Percentiles rank a stretch among this genome's conserved stretches.
phyloP scores from a whole-genome alignment of 306 rosid species.

The Dicorynia guianensis region DNA sequence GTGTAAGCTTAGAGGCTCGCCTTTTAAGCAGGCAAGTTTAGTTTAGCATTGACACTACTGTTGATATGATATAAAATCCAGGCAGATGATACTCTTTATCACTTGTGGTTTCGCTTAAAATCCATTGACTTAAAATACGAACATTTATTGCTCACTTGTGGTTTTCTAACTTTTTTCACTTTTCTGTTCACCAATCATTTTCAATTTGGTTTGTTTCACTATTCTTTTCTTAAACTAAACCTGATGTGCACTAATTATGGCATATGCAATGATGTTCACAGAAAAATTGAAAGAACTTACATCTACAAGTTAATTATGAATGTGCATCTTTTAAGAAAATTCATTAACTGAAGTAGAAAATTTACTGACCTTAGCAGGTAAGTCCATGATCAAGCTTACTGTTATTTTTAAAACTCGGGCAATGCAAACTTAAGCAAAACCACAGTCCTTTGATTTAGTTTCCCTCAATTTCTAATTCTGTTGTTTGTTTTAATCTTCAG shows the following conservation, averaged over 20 bases:
- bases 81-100: conserved; percentile 21
- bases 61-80: conserved; percentile 8
- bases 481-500: conserved; percentile 60
- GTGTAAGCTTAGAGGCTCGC: conserved; percentile 88
- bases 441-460: conserved; percentile 1
- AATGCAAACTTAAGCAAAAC: conserved; percentile 7
- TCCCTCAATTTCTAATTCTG: conserved; percentile 43
- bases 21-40: conserved; percentile 80
- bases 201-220: not conserved
- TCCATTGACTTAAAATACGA: conserved; percentile 3
- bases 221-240: not conserved
- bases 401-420: not conserved
- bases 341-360: conserved; percentile 9
- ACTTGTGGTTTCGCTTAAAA: conserved; percentile 25
- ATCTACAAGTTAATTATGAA: not conserved
- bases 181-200: conserved; percentile 2
- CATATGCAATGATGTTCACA: conserved; percentile 10
- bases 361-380: conserved; percentile 13
- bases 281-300: conserved; percentile 12
- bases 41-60: conserved; percentile 1
- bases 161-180: conserved; percentile 12
- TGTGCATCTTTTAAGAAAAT: not conserved
- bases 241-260: not conserved
- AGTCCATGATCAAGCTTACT: not conserved
- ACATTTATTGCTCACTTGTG: conserved; percentile 22